phyloP scores from a whole-genome alignment of 75 land plant species.

The Adiantum capillusveneris region DNA sequence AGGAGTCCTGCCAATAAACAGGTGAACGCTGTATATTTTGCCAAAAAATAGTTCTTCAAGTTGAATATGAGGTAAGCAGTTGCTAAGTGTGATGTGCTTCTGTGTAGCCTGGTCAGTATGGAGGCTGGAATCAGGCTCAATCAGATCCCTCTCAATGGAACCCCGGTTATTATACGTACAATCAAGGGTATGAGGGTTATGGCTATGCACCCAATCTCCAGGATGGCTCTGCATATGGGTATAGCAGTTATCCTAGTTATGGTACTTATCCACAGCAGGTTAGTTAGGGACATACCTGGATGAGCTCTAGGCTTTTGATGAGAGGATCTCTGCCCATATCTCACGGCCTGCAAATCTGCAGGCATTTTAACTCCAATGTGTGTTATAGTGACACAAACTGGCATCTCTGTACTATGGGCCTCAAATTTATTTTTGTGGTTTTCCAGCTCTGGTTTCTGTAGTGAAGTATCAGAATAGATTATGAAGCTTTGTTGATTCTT shows the following conservation, averaged over 20 bases:
- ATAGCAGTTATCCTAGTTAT: conserved; percentile 67
- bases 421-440: too few species aligned
- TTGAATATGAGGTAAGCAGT: not conserved
- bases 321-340: too few species aligned
- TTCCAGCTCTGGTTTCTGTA: too few species aligned
- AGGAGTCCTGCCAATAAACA: conserved; percentile 78
- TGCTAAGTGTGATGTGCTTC: not conserved
- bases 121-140: conserved; percentile 25
- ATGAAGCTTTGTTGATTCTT: too few species aligned
- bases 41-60: not conserved
- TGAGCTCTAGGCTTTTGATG: too few species aligned
- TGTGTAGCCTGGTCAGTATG: conserved; percentile 8
- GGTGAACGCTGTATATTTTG: conserved; percentile 16
- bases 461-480: too few species aligned
- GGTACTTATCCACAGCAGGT: conserved; percentile 76
- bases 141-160: conserved; percentile 61
- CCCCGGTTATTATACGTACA: conserved; percentile 73
- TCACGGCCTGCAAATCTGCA: too few species aligned
- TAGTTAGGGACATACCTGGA: too few species aligned
- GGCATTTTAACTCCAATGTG: too few species aligned
- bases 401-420: too few species aligned
- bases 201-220: conserved; percentile 51
- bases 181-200: conserved; percentile 80
- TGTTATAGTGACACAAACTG: too few species aligned
- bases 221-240: conserved; percentile 77